Base-by-base conservation (phyloP, 208 protist species). In the Strigomonas oncopelti region DNA sequence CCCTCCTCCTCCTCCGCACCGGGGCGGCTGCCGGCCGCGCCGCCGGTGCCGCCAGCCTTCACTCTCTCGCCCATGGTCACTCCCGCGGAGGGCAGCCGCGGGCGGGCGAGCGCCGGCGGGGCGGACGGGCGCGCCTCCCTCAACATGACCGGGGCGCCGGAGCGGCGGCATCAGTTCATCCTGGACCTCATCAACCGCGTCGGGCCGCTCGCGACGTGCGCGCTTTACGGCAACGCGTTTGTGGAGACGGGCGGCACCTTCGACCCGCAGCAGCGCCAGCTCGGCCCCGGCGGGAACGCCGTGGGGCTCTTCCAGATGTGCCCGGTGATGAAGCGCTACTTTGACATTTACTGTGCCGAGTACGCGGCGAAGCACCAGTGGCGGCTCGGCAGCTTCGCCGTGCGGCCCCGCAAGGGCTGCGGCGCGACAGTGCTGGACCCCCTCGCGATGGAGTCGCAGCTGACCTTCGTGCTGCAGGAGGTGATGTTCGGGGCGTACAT, bases 231-330 rank as follows among this genome's bases (percentile, higher is more conserved):
- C 14, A 64, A 64, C 42, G 60, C 38, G 8, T 64, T 54, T 20
- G 60, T 64, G 13, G 60, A 64, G 34, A 64, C 60, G 31, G 60
- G 60, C 18, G 60, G 60, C n/a, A 52, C 60, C 60, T 64, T 64
- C 48, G 60, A 64, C 34, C 38, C 60, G 13, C 20, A 28, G 38
- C 60, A 64, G 60, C 38, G 46, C 9, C 34, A 64, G 34, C 36
- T 54, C 38, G 34, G 34, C 7, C 38, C 42, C 13, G 20, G 22
- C 60, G 36, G 46, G 7, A 45, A 64, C 38, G 60, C 60, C 4
- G 31, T 64, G 8, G 60, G 60, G 20, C 36, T 64, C 22, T 64
- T 64, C 28, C 60, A 64, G 36, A 64, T 64, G 60, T 29, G 46
- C 28, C 29, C 29, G 5, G 60, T 11, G 11, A 64, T 64, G 60